phyloP scores from a whole-genome alignment of 495 filamentous ascomycete species.

The Recurvomyces mirabilis region DNA sequence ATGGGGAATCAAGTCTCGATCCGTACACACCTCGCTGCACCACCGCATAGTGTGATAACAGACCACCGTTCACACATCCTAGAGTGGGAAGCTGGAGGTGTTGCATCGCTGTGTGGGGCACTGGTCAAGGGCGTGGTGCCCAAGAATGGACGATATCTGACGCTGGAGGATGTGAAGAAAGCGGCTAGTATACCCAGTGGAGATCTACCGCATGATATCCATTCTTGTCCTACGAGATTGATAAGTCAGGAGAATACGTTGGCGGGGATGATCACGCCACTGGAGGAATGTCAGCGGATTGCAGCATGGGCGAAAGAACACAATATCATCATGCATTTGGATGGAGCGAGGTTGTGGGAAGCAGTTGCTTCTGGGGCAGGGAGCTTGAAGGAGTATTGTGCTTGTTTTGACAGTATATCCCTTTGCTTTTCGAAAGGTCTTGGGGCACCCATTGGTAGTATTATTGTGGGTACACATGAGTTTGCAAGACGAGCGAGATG shows the following conservation, averaged over 20 bases:
- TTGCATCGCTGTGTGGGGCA: constrained; percentile 49
- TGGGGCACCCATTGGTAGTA: constrained; percentile 76
- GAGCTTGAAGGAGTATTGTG: constrained; percentile 52
- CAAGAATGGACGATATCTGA: constrained; percentile 58
- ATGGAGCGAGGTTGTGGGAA: constrained; percentile 67
- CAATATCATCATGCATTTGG: constrained; percentile 63
- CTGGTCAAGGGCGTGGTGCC: constrained; percentile 48
- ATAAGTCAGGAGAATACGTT: constrained; percentile 82
- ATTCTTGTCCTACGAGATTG: constrained; percentile 63
- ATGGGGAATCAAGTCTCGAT: constrained; percentile 80
- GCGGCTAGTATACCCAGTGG: constrained; percentile 37
- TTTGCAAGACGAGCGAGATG: constrained; percentile 65
- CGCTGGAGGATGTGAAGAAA: constrained; percentile 60
- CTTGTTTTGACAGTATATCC: constrained; percentile 65
- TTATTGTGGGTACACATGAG: constrained; percentile 54
- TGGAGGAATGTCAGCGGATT: constrained; percentile 56
- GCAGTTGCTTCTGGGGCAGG: constrained; percentile 32
- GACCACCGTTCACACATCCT: constrained; percentile 58
- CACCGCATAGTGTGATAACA: constrained; percentile 59
- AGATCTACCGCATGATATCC: constrained; percentile 35
- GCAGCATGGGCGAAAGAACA: constrained; percentile 56
- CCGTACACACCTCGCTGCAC: constrained; percentile 54
- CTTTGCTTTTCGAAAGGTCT: constrained; percentile 85
- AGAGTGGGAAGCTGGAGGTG: constrained; percentile 61
- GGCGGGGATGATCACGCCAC: constrained; percentile 63